Percentiles rank a stretch among this genome's conserved stretches.
phyloP scores from a whole-genome alignment of 306 rosid genomes.

The Rosa lucieae region DNA sequence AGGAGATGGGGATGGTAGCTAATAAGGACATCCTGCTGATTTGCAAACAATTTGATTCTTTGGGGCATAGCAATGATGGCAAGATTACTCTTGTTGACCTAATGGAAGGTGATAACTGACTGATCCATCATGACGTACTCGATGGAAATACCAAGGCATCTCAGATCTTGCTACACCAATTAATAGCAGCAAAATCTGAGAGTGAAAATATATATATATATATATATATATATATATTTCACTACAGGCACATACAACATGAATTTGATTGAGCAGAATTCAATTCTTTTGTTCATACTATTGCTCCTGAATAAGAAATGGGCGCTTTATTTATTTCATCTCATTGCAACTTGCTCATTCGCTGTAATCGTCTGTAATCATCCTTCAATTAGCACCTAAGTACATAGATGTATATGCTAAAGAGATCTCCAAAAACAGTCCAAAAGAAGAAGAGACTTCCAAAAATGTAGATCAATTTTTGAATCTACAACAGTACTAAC shows the following conservation, averaged over 20 bases:
- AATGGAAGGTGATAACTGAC: slow-evolving; percentile 36
- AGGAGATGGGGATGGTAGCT: slow-evolving; percentile 63
- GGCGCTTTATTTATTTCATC: neutral
- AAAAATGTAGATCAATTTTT: neutral
- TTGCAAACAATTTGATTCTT: slow-evolving; percentile 56
- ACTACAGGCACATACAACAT: neutral
- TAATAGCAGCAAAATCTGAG: neutral
- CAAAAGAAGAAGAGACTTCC: no score
- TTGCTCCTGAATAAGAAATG: neutral
- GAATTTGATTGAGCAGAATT: neutral
- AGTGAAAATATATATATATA: no score
- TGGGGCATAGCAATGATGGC: slow-evolving; percentile 44
- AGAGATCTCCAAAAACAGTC: neutral
- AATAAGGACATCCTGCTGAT: slow-evolving; percentile 53
- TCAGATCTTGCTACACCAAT: neutral
- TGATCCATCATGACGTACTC: slow-evolving; percentile 9
- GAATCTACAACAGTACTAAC: neutral
- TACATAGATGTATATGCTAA: neutral
- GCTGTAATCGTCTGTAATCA: neutral
- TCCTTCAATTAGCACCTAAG: neutral
- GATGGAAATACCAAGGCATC: neutral
- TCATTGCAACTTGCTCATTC: neutral
- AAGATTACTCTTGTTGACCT: slow-evolving; percentile 64
- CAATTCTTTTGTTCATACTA: slow-evolving; percentile 17
- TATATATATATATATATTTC: neutral